Conservation (phyloP, 2,329 filamentous ascomycete species). For the Colletotrichum orchidophilum region DNA sequence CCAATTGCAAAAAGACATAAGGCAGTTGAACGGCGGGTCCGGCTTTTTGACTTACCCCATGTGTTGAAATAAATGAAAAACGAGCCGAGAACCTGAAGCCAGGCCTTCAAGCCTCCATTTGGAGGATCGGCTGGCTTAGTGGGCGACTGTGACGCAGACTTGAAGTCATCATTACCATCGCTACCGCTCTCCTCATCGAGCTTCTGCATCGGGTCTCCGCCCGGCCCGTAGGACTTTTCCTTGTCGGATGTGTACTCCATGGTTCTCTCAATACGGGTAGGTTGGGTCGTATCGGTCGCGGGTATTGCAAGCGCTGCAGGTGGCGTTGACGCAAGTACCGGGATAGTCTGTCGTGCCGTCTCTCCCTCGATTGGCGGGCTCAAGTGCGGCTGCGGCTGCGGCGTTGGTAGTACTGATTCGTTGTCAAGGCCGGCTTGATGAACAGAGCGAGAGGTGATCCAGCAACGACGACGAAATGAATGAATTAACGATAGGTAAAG, state of each 20-base stretch:
- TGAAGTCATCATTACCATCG: not conserved
- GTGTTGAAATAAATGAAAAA: conserved; percentile 61
- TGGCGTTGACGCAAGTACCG: not conserved
- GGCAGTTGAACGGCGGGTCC: not conserved
- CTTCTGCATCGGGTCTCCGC: not conserved
- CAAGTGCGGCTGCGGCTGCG: not conserved
- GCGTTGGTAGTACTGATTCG: not conserved
- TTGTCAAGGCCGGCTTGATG: not conserved
- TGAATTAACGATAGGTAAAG: not conserved
- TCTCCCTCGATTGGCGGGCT: not conserved
- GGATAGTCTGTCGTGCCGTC: not conserved
- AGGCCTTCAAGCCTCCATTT: conserved; percentile 49
- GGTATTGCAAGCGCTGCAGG: not conserved
- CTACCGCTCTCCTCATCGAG: conserved; percentile 19
- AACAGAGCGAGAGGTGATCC: not conserved
- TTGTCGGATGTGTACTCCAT: conserved; percentile 16
- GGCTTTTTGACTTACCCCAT: conserved; percentile 27
- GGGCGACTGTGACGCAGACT: not conserved
- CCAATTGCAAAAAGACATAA: not conserved
- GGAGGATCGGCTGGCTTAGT: conserved; percentile 18
- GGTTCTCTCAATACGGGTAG: not conserved
- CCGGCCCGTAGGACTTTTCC: conserved; percentile 1
- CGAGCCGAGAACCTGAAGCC: conserved; percentile 57
- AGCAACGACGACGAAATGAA: not conserved
- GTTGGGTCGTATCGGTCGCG: not conserved